A percentile compares a stretch with the other conserved stretches of the same genome.
Evolutionary conservation across 371 early-diverging fungal genomes (phyloP).

Genomic region (Syncephalis plumigaleata): DNA sequence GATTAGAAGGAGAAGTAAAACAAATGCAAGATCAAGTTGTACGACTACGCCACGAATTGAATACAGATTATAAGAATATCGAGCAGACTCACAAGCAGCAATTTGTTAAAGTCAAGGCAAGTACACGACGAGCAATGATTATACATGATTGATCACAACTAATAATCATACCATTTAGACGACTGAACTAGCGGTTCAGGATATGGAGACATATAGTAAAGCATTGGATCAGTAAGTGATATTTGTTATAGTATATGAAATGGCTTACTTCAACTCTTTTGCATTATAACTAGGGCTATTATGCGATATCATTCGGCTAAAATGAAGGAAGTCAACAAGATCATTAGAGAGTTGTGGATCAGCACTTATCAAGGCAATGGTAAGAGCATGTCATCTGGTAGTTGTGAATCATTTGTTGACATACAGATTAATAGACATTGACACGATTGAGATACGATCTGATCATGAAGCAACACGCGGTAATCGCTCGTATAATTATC

Average conservation of each 20-base stretch:
- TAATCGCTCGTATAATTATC: constrained; percentile 74
- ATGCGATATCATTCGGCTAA: constrained; percentile 89
- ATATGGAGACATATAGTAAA: constrained; percentile 74
- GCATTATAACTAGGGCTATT: constrained; percentile 58
- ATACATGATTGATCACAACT: too few relatives aligned
- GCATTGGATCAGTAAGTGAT: constrained; percentile 57
- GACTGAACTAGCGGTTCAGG: constrained; percentile 52
- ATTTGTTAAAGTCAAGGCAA: constrained; percentile 45
- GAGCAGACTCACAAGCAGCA: constrained; percentile 44
- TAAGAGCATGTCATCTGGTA: too few relatives aligned
- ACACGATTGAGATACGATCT: constrained; percentile 85
- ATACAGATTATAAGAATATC: constrained; percentile 58
- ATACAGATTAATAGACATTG: constrained; percentile 55
- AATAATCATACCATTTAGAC: too few relatives aligned
- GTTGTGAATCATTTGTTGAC: too few relatives aligned
- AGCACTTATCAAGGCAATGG: constrained; percentile 94
- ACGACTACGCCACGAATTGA: constrained; percentile 37
- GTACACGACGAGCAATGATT: too few relatives aligned
- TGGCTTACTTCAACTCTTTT: too few relatives aligned
- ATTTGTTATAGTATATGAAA: neutral
- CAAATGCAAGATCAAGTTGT: constrained; percentile 60
- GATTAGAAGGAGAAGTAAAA: constrained; percentile 64
- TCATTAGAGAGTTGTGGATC: constrained; percentile 94
- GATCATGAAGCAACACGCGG: constrained; percentile 46
- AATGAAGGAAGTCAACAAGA: constrained; percentile 96